Evolutionary conservation across 140 eudicot genomes (phyloP).

Genomic region (Anethum foeniculum): DNA sequence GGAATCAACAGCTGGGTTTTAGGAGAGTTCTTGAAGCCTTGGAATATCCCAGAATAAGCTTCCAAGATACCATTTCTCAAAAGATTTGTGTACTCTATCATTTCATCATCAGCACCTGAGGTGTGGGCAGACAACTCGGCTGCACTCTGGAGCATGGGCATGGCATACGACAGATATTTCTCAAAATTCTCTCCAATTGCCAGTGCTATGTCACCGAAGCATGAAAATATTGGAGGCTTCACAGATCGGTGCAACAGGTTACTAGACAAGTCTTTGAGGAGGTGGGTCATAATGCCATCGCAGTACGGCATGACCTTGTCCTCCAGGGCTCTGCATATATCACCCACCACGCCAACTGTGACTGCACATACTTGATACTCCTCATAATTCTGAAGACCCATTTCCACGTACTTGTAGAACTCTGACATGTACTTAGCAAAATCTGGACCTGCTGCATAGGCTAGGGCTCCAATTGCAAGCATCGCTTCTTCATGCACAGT

Average conservation of each 20-base stretch:
- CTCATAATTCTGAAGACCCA: conserved; percentile 92
- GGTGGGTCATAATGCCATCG: conserved; percentile 96
- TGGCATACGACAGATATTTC: conserved; percentile 81
- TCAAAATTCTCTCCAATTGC: conserved; percentile 96
- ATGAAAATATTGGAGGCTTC: conserved; percentile 85
- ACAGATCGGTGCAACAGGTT: conserved; percentile 83
- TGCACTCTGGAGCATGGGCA: conserved; percentile 98
- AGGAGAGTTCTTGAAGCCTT: conserved; percentile 87
- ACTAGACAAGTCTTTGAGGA: conserved; percentile 78
- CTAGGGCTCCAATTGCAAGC: conserved; percentile 65
- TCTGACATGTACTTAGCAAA: conserved; percentile 76
- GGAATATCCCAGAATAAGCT: conserved; percentile 88
- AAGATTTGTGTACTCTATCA: conserved; percentile 76
- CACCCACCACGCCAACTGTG: conserved; percentile 94
- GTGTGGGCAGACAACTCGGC: conserved; percentile 84
- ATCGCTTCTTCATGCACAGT: conserved; percentile 52
- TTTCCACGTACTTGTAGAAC: conserved; percentile 77
- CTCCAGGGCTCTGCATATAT: conserved; percentile 80
- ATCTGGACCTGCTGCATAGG: conserved; percentile 68
- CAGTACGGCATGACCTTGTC: conserved; percentile 82
- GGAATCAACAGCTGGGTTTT: conserved; percentile 77
- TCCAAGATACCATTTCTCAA: conserved; percentile 84
- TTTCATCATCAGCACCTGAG: conserved; percentile 80
- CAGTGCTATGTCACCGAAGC: conserved; percentile 86
- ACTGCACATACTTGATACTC: conserved; percentile 97